Base-by-base conservation (phyloP, 129 eudicot species). In the Pseudognaphalium luteoalbum region DNA sequence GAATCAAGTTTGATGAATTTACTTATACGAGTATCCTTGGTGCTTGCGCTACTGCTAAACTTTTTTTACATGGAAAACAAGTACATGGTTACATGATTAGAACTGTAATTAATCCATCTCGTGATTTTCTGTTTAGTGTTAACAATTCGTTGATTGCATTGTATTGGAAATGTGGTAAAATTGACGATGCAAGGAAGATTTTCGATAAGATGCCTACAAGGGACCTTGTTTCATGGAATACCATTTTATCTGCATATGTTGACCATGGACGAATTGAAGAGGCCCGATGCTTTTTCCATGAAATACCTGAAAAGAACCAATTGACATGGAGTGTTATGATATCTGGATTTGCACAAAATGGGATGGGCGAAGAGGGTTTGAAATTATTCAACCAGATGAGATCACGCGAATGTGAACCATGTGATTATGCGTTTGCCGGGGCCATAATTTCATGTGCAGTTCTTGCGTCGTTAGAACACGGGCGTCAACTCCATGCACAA, bases 401-500 rank as follows among this genome's bases (percentile, higher is more conserved):
- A 70, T 74, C 80, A 4, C 28, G 68, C 22, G 93, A 89, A 22
- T 72, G 86, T 72, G 81, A 84, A 70, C 98, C 91, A 1, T 92
- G 98, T 68, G 96, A 92, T 78, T 88, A 92, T 85, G 84, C 91
- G 30, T 92, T 87, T 78, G 88, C 96, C 3, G 96, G 96, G 11
- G 98, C 98, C 62, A 83, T 90, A 37, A 86, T 84, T 37, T 85
- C 98, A 59, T 89, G 96, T 72, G 86, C 96, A 25, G 89, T 81
- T 44, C 93, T 92, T 67, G 98, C 91, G 63, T 87, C 88, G 34
- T 63, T 92, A 76, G 93, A 92, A 65, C 91, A 89, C 28, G 96
- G 98, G n/a, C 85, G 93, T 41, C 98, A 92, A 76, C 98, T 92
- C 74, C 98, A 92, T 70, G 89, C 83, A 57, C 91, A 82, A 83